Percentiles rank a stretch among this genome's conserved stretches.
Conservation (phyloP, 179 eudicot species). For the Spinacia oleracea region DNA sequence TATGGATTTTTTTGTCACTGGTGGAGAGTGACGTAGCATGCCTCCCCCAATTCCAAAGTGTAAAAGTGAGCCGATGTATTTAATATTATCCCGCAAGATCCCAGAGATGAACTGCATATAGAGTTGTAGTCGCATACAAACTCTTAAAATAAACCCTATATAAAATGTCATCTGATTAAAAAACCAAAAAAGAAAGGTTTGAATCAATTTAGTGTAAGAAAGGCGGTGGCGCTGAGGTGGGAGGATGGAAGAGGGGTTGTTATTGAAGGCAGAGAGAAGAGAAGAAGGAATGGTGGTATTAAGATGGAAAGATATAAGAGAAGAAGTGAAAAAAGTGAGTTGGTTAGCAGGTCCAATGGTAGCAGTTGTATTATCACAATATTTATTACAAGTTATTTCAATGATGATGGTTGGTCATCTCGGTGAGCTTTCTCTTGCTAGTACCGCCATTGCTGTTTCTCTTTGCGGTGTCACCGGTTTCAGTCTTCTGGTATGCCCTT, state of each 20-base stretch:
- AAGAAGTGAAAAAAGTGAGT: slow-evolving; percentile 43
- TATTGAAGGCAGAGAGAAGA: neutral
- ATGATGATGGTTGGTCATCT: slow-evolving; percentile 76
- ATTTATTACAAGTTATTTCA: slow-evolving; percentile 43
- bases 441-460: slow-evolving; percentile 61
- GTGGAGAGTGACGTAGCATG: too few relatives aligned
- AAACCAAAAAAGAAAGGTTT: too few relatives aligned
- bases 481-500: slow-evolving; percentile 43
- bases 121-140: too few relatives aligned
- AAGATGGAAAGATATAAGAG: slow-evolving; percentile 36
- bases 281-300: neutral
- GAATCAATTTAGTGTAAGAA: too few relatives aligned
- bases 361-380: slow-evolving; percentile 47
- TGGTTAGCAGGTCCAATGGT: slow-evolving; percentile 68
- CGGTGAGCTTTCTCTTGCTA: slow-evolving; percentile 60
- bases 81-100: too few relatives aligned
- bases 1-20: too few relatives aligned
- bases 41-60: too few relatives aligned
- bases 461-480: slow-evolving; percentile 58
- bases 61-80: too few relatives aligned
- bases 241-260: slow-evolving; percentile 39
- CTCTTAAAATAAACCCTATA: too few relatives aligned
- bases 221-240: too few relatives aligned
- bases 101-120: too few relatives aligned
- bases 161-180: too few relatives aligned